phyloP scores from a whole-genome alignment of 2,329 filamentous ascomycete species.

The Cercospora nicotianae region DNA sequence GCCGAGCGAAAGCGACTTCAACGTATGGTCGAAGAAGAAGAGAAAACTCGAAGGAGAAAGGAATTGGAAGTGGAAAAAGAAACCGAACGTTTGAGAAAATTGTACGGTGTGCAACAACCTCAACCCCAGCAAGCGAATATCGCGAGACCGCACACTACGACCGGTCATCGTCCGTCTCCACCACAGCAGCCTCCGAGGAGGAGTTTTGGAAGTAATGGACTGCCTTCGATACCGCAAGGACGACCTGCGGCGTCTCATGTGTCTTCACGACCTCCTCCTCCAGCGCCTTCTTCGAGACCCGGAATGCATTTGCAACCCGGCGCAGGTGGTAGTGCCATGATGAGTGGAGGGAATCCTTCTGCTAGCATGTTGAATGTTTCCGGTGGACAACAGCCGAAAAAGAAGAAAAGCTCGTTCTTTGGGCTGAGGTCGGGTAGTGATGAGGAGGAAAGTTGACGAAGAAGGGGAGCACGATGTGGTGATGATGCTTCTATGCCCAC shows the following conservation, averaged over 20 bases:
- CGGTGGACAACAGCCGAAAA: constrained; percentile 20
- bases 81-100: constrained; percentile 68
- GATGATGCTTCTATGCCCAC: not conserved
- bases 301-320: constrained; percentile 35
- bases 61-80: constrained; percentile 66
- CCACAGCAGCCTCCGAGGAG: not conserved
- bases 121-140: constrained; percentile 18
- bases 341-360: constrained; percentile 37
- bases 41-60: constrained; percentile 54
- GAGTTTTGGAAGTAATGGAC: not conserved
- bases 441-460: constrained; percentile 40
- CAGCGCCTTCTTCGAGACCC: constrained; percentile 19
- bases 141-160: constrained; percentile 8
- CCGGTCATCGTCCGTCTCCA: constrained; percentile 16
- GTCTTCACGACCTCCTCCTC: constrained; percentile 11
- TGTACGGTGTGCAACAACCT: constrained; percentile 60
- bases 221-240: constrained; percentile 27
- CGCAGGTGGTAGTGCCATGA: constrained; percentile 35
- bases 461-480: constrained; percentile 50
- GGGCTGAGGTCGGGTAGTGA: constrained; percentile 36
- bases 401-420: constrained; percentile 43
- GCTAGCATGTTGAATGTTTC: constrained; percentile 22
- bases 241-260: constrained; percentile 4
- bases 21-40: constrained; percentile 55
- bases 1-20: constrained; percentile 57